phyloP scores from a whole-genome alignment of 2,329 filamentous ascomycete species.

The Aspergillus fischeri region DNA sequence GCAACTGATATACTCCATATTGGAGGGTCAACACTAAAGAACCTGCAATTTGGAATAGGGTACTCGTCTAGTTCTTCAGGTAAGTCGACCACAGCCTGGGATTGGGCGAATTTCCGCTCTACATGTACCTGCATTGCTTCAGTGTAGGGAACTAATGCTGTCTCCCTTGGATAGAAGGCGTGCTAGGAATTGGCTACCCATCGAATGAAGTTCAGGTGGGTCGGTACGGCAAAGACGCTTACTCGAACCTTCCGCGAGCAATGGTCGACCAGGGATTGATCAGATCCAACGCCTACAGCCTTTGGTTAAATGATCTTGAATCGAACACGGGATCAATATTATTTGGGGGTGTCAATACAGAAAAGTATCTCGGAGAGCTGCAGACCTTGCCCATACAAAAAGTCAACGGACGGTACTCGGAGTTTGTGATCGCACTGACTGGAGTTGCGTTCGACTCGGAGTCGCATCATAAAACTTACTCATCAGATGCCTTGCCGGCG shows the following conservation, averaged over 20 bases:
- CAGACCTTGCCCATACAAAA: slow-evolving; percentile 64
- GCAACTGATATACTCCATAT: slow-evolving; percentile 66
- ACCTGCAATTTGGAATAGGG: slow-evolving; percentile 59
- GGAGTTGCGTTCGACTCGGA: slow-evolving; percentile 43
- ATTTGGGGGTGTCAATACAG: slow-evolving; percentile 70
- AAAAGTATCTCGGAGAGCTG: slow-evolving; percentile 59
- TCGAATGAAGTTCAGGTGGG: slow-evolving; percentile 64
- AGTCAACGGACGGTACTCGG: slow-evolving; percentile 48
- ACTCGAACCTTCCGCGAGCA: slow-evolving; percentile 66
- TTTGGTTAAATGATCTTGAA: slow-evolving; percentile 71
- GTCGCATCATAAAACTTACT: slow-evolving; percentile 18
- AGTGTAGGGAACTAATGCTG: neutral
- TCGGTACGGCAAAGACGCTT: slow-evolving; percentile 47
- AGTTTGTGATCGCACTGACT: slow-evolving; percentile 69
- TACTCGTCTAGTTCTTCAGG: slow-evolving; percentile 50
- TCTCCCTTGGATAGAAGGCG: slow-evolving; percentile 53
- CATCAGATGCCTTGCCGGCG: slow-evolving; percentile 39
- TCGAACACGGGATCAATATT: slow-evolving; percentile 63
- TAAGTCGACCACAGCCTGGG: slow-evolving; percentile 14
- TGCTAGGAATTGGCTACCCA: slow-evolving; percentile 80
- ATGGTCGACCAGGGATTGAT: slow-evolving; percentile 60
- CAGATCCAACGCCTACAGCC: slow-evolving; percentile 64
- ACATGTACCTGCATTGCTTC: neutral
- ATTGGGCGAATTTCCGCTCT: neutral
- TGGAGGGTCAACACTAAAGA: slow-evolving; percentile 45